phyloP scores from a whole-genome alignment of 768 basidiomycete genomes.

The Mycena crocata region DNA sequence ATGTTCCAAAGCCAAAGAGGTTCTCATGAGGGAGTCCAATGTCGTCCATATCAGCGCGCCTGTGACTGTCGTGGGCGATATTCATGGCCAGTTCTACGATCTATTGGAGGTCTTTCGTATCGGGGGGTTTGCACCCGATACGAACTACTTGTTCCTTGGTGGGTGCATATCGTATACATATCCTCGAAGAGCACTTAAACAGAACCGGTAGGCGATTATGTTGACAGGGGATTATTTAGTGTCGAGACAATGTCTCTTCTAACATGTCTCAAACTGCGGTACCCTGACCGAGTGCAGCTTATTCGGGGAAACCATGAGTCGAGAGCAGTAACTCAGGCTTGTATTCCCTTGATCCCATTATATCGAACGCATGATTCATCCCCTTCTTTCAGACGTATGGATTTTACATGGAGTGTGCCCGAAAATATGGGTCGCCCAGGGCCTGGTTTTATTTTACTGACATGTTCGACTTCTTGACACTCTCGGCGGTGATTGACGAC shows the following conservation, averaged over 20 bases:
- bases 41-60: constrained; percentile 97
- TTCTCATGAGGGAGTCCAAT: constrained; percentile 96
- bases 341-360: constrained; percentile 4
- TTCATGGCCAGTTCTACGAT: constrained; percentile 99
- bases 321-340: constrained; percentile 96
- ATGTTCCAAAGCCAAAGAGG: constrained; percentile 92
- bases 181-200: neutral
- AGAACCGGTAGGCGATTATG: constrained; percentile 82
- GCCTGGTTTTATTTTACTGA: constrained; percentile 99
- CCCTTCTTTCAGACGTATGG: too few relatives aligned
- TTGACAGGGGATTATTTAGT: constrained; percentile 96
- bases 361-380: too few relatives aligned
- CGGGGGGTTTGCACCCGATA: constrained; percentile 95
- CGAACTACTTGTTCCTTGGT: constrained; percentile 99
- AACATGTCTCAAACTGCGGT: constrained; percentile 95
- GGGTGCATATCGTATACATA: constrained; percentile 41
- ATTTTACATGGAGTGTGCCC: constrained; percentile 92
- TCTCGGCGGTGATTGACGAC: constrained; percentile 98
- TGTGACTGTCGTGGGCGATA: constrained; percentile 99
- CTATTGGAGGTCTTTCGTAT: constrained; percentile 99
- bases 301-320: constrained; percentile 99
- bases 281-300: constrained; percentile 95
- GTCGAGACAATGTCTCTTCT: constrained; percentile 98
- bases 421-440: constrained; percentile 94
- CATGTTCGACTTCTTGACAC: constrained; percentile 98